Conservation (phyloP, 2,329 filamentous ascomycete genomes). For the Dryadomyces sulphureus region DNA sequence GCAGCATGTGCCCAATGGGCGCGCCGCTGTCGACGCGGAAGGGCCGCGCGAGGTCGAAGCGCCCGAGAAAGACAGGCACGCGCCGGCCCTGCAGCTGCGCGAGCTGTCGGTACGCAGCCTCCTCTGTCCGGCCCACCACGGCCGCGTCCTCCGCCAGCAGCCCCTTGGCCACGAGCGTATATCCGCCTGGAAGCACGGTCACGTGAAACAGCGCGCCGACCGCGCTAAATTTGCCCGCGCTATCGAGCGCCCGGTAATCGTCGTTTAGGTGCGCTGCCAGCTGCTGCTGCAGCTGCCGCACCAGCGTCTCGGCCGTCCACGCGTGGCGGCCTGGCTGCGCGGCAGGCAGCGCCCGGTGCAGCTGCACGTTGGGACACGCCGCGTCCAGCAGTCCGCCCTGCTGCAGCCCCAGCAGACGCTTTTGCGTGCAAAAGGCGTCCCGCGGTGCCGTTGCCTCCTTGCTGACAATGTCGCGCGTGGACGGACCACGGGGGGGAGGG, state of each 20-base stretch:
- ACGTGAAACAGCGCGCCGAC: constrained; percentile 4
- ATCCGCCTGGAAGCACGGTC: background rate
- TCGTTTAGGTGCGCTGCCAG: background rate
- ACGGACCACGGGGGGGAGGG: too few relatives aligned
- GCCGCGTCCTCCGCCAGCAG: background rate
- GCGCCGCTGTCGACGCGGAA: background rate
- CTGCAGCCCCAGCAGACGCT: background rate
- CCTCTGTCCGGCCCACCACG: background rate
- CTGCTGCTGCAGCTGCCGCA: background rate
- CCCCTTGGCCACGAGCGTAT: constrained; percentile 3
- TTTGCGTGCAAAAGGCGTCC: constrained; percentile 1
- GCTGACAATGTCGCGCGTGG: background rate
- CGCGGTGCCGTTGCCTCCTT: background rate
- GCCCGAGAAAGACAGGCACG: constrained; percentile 3
- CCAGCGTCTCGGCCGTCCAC: background rate
- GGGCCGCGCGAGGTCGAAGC: background rate
- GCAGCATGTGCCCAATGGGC: background rate
- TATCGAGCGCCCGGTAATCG: background rate
- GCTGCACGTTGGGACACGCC: background rate
- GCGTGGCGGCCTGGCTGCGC: background rate
- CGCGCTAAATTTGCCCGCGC: background rate
- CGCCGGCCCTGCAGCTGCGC: background rate
- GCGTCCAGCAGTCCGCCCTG: background rate
- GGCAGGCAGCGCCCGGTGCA: background rate
- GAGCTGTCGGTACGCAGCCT: constrained; percentile 1